Evolutionary conservation across 1,284 basidiomycete species (phyloP), one percentile per base, ranked within the genome.

Genomic region (Trichosporon sp.): DNA sequence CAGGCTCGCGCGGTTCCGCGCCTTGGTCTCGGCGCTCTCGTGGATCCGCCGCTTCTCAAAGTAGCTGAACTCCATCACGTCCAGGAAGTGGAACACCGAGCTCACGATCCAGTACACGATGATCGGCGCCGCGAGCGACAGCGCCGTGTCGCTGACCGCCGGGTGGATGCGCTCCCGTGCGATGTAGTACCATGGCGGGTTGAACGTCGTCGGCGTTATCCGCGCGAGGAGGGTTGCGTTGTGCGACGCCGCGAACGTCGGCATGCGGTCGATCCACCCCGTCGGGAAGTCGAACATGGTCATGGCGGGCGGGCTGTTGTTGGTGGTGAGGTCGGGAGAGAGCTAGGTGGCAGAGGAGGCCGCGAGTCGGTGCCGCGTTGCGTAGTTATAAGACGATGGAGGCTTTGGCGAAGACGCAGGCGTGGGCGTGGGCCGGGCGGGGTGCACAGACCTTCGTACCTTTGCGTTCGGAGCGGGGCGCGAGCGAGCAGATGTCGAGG

Each of bases 31-130:
- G 13, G 85, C 86, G 0, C 91, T 91, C 67, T 95, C 92, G 82
- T 99, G 96, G 67, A 99, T 89, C 47, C 94, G 87, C 81, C 92
- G 91, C 70, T 87, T 88, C 75, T 97, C 90, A 53, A 98, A 87
- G 87, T 90, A 92, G 74, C 89, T 86, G 84, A 91, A 89, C 65
- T 87, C 86, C 25, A 88, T 88, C 23, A 85, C 83, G 84, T 99
- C 96, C 76, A 99, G 87, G 34, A 84, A 76, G 79, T 94, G 89
- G 85, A 96, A 99, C 79, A 92, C 83, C 68, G 91, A 84, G 2
- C 93, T 94, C 56, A 90, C 83, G 2, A 83, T 74, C 96, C 97
- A 99, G 85, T 99, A 98, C n/a, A 89, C 88, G 69, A 91, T 69
- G 70, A 98, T 78, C 1, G 96, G 95, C 0, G 89, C 87, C 3